Percentiles rank a stretch among this genome's conserved stretches.
These are phyloP conservation scores for Aspergillus sp. DNA, from an alignment of 2,329 filamentous ascomycete genomes.

Conservation along the genomic window DNA sequence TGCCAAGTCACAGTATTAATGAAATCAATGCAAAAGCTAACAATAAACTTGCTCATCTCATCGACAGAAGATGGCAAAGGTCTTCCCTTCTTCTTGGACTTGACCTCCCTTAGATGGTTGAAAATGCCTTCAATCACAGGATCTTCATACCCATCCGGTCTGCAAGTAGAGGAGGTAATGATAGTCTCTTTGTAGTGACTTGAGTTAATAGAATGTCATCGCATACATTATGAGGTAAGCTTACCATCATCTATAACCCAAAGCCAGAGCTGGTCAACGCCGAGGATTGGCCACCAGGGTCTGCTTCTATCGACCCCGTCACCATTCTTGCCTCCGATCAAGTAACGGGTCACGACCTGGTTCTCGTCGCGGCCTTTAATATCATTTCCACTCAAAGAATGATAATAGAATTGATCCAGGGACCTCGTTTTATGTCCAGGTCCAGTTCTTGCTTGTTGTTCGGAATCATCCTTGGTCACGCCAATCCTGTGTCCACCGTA, in stretches of 20 bases:
- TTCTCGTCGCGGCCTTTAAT: background rate
- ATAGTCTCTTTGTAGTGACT: background rate
- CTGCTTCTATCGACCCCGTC: background rate
- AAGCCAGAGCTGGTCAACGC: conserved; percentile 21
- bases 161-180: background rate
- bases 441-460: background rate
- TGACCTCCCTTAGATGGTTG: background rate
- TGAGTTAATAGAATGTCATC: background rate
- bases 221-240: background rate
- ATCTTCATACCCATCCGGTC: background rate
- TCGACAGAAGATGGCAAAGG: background rate
- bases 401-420: background rate
- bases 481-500: background rate
- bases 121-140: background rate
- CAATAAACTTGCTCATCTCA: background rate
- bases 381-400: background rate
- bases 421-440: background rate
- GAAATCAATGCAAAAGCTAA: background rate
- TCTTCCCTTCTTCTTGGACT: background rate
- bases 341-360: background rate
- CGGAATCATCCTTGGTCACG: background rate
- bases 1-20: background rate
- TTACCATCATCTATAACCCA: conserved; percentile 20
- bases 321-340: background rate
- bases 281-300: conserved; percentile 7